Percentiles rank a stretch among this genome's conserved stretches.
Conservation (phyloP, 352 stramenopile species). For the Phytophthora syringae region DNA sequence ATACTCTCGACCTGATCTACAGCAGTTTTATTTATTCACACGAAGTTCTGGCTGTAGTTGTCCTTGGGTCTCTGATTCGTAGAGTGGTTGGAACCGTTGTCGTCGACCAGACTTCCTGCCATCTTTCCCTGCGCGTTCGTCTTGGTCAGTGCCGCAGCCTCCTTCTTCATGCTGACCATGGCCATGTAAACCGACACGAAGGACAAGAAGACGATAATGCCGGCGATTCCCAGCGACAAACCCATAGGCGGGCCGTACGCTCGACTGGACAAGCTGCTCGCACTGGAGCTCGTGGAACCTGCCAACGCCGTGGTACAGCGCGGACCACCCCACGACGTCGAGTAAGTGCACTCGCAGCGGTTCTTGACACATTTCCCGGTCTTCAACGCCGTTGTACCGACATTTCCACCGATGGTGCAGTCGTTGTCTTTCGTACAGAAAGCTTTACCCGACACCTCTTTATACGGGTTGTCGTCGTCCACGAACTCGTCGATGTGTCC, state of each 20-base stretch:
- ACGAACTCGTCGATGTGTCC: slow-evolving; percentile 71
- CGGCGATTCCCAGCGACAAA: slow-evolving; percentile 40
- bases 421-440: slow-evolving; percentile 55
- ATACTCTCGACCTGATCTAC: slow-evolving; percentile 18
- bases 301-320: slow-evolving; percentile 56
- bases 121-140: slow-evolving; percentile 35
- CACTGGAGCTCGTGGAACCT: slow-evolving; percentile 33
- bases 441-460: slow-evolving; percentile 46
- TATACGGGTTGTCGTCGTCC: slow-evolving; percentile 57
- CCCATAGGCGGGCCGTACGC: slow-evolving; percentile 63
- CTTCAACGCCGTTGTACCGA: slow-evolving; percentile 29
- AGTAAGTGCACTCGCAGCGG: slow-evolving; percentile 56
- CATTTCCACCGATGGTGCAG: slow-evolving; percentile 54
- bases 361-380: slow-evolving; percentile 55
- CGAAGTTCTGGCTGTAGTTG: slow-evolving; percentile 73
- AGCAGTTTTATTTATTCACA: slow-evolving; percentile 45
- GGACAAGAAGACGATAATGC: slow-evolving; percentile 38
- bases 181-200: slow-evolving; percentile 40
- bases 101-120: slow-evolving; percentile 27
- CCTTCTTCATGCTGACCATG: slow-evolving; percentile 33
- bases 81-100: slow-evolving; percentile 18
- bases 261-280: slow-evolving; percentile 33
- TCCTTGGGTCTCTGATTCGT: slow-evolving; percentile 39
- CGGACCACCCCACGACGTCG: slow-evolving; percentile 57
- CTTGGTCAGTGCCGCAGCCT: slow-evolving; percentile 36